These are phyloP conservation scores for Lepidium aucheri DNA, from an alignment of 345 rosid species.

Conservation along the genomic window DNA sequence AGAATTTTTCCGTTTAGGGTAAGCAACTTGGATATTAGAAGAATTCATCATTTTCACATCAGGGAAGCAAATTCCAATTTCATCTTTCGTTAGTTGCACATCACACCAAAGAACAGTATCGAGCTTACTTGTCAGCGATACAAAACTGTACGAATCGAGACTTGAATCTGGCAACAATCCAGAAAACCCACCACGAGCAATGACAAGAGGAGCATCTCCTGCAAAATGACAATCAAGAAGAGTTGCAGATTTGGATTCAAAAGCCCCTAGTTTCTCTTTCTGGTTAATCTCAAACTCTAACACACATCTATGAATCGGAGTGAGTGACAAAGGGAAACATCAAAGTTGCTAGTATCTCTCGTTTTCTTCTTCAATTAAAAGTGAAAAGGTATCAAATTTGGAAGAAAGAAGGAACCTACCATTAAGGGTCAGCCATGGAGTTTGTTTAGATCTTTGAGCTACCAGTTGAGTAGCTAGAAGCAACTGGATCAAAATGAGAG, in stretches of 20 bases:
- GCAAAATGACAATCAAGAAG: slow-evolving; percentile 19
- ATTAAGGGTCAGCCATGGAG: slow-evolving; percentile 47
- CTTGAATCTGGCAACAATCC: slow-evolving; percentile 82
- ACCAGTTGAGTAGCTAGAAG: slow-evolving; percentile 30
- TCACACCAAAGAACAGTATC: slow-evolving; percentile 65
- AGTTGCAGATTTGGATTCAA: too few relatives aligned
- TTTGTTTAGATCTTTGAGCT: slow-evolving; percentile 53
- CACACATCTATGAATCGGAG: not conserved
- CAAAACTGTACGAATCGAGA: slow-evolving; percentile 37
- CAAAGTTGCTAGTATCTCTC: not conserved
- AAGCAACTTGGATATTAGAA: slow-evolving; percentile 18
- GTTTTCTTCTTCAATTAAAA: not conserved
- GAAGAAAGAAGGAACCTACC: slow-evolving; percentile 28
- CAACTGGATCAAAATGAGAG: slow-evolving; percentile 23
- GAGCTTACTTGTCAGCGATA: slow-evolving; percentile 18
- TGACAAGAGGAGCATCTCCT: slow-evolving; percentile 59
- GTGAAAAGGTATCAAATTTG: not conserved
- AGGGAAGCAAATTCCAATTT: slow-evolving; percentile 65
- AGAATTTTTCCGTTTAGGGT: not conserved
- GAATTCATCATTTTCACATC: slow-evolving; percentile 47
- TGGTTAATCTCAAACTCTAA: not conserved
- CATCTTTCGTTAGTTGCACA: slow-evolving; percentile 82
- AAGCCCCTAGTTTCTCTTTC: not conserved
- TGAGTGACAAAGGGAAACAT: not conserved
- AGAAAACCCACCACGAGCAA: slow-evolving; percentile 91